A percentile compares a stretch with the other conserved stretches of the same genome.
Evolutionary conservation across 192 early-diverging fungal species (phyloP).

Genomic region (Backusella sp.): DNA sequence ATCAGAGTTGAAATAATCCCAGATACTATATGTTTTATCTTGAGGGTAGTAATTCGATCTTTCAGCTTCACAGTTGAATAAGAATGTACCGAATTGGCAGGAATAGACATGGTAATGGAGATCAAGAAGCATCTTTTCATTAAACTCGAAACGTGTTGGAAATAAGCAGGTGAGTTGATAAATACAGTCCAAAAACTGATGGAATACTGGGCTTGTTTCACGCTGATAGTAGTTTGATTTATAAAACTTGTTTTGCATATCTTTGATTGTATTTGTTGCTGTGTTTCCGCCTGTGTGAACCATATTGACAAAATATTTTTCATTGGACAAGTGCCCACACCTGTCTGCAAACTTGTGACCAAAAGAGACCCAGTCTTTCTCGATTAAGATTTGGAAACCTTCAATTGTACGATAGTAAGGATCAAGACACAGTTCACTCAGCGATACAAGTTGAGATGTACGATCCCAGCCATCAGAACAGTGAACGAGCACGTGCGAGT

Average conservation of each 20-base stretch:
- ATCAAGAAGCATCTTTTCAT: conserved; percentile 74
- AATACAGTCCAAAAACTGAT: conserved; percentile 96
- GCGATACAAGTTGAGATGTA: conserved; percentile 89
- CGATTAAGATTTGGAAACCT: conserved; percentile 88
- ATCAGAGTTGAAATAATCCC: conserved; percentile 74
- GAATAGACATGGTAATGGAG: conserved; percentile 87
- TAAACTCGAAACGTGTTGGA: conserved; percentile 93
- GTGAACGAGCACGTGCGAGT: conserved; percentile 90
- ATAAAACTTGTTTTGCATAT: conserved; percentile 58
- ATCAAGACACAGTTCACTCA: conserved; percentile 90
- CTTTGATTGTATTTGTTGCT: conserved; percentile 58
- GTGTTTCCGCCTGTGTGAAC: conserved; percentile 46
- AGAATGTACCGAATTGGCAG: conserved; percentile 93
- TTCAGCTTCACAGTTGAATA: conserved; percentile 89
- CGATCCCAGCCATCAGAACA: conserved; percentile 99
- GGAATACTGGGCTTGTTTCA: conserved; percentile 94
- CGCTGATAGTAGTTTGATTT: conserved; percentile 58
- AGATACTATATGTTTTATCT: conserved; percentile 56
- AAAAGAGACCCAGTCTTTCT: conserved; percentile 98
- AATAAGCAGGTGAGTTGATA: conserved; percentile 89
- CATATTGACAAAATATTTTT: conserved; percentile 61
- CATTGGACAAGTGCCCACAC: conserved; percentile 85
- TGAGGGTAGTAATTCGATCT: conserved; percentile 47
- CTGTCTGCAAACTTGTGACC: conserved; percentile 95
- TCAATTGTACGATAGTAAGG: conserved; percentile 94